Conservation (phyloP, 1,284 basidiomycete genomes). For the Pseudomicrostroma phylloplanum region DNA sequence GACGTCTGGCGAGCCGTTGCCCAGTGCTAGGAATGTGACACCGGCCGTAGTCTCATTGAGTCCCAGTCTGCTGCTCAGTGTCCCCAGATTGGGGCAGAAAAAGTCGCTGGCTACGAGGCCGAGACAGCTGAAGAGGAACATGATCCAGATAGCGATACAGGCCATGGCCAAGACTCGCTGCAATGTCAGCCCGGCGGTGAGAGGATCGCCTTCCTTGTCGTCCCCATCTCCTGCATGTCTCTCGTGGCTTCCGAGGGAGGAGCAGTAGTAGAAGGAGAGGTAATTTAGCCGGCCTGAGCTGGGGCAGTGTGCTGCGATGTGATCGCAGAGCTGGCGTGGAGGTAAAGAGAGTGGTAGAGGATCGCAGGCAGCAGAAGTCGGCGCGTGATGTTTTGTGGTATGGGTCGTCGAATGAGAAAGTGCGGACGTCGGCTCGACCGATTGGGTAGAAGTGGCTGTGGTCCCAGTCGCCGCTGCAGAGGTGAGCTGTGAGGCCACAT, state of each 20-base stretch:
- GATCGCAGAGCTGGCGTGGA: slow-evolving; percentile 27
- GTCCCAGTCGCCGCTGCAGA: too few relatives aligned
- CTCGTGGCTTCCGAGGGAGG: slow-evolving; percentile 13
- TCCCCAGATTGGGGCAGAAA: slow-evolving; percentile 47
- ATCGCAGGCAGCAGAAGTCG: slow-evolving; percentile 16
- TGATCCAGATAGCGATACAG: slow-evolving; percentile 30
- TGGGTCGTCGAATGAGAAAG: neutral
- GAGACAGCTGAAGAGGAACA: slow-evolving; percentile 44
- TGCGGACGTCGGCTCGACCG: too few relatives aligned
- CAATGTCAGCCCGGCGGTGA: neutral
- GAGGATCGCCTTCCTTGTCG: neutral
- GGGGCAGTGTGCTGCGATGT: slow-evolving; percentile 29
- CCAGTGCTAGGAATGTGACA: slow-evolving; percentile 47
- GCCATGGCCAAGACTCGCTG: slow-evolving; percentile 15
- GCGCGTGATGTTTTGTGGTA: neutral
- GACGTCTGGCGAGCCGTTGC: slow-evolving; percentile 53
- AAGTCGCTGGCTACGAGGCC: slow-evolving; percentile 48
- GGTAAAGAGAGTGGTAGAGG: slow-evolving; percentile 21
- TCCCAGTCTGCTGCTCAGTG: slow-evolving; percentile 36
- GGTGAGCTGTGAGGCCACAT: too few relatives aligned
- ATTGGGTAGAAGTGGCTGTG: too few relatives aligned
- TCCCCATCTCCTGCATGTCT: neutral
- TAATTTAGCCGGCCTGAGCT: slow-evolving; percentile 35
- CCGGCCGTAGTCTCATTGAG: slow-evolving; percentile 48
- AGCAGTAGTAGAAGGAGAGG: slow-evolving; percentile 43